Evolutionary conservation across 2,329 filamentous ascomycete genomes (phyloP).

Genomic region (Paraphoma chrysanthemicola): DNA sequence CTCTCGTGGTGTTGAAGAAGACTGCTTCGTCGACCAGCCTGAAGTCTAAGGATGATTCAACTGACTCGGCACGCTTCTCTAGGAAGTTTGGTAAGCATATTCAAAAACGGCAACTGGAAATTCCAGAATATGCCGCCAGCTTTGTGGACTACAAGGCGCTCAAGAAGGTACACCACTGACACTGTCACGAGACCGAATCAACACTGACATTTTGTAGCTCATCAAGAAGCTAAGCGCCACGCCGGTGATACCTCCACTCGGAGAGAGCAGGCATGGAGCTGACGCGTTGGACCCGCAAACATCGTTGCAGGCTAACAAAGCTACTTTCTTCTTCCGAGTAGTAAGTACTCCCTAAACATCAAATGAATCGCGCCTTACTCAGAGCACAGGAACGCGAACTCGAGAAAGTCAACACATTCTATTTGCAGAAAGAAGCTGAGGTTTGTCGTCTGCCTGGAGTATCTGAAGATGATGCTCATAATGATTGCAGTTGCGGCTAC

Average conservation of each 20-base stretch:
- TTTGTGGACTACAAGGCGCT: conserved; percentile 99
- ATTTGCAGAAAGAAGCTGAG: conserved; percentile 97
- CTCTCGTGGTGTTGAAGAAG: conserved; percentile 39
- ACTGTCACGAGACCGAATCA: background rate
- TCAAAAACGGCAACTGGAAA: conserved; percentile 97
- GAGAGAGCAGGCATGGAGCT: conserved; percentile 58
- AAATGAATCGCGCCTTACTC: conserved; percentile 8
- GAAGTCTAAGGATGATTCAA: conserved; percentile 45
- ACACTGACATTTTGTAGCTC: conserved; percentile 66
- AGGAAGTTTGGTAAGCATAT: conserved; percentile 99
- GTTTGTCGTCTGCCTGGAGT: conserved; percentile 57
- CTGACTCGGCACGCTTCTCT: conserved; percentile 47
- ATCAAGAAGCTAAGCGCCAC: conserved; percentile 98
- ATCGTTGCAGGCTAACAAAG: conserved; percentile 93
- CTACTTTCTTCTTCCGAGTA: conserved; percentile 97
- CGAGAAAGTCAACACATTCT: conserved; percentile 98
- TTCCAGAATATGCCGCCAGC: conserved; percentile 98
- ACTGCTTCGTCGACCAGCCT: conserved; percentile 44
- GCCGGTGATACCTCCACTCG: conserved; percentile 79
- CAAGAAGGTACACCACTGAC: conserved; percentile 77
- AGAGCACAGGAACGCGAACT: conserved; percentile 83
- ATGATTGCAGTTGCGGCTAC: conserved; percentile 81
- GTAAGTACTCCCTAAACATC: conserved; percentile 59
- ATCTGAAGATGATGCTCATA: conserved; percentile 19
- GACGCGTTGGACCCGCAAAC: conserved; percentile 76